Base-by-base conservation (phyloP, 371 early-diverging fungal species). In the Mortierella sp. region DNA sequence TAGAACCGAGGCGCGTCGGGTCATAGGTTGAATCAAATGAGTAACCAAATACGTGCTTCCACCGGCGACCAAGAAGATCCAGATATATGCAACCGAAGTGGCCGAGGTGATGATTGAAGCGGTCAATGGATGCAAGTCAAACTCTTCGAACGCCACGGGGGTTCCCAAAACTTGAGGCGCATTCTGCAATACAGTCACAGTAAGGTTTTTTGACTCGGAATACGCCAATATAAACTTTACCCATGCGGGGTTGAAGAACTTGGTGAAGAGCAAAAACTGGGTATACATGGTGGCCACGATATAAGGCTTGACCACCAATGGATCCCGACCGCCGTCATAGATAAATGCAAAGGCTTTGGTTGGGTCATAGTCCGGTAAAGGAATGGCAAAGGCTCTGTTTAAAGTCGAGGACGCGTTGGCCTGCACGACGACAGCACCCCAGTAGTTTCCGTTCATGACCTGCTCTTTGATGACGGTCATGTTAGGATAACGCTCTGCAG, bases 51-150 rank as follows among this genome's bases (percentile, higher is more conserved):
- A 79, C 7, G 79, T 79, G 35, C 70, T 70, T 54, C 79, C 79
- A 5, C 79, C 79, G 0, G 79, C 79, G 12, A 79, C 61, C 56
- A 79, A 60, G 19, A 79, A 79, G 28, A 79, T 73, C 79, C 79
- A 79, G 49, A 79, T 79, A 23, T 79, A 79, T 23, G 79, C 79
- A 23, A 79, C 79, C 3, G 79, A 55, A 2, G 79, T 79, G 0
- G 79, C 79, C 0, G 79, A 79, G 0, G 74, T 66, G 42, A 79
- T 66, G 60, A 79, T 74, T 31, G 70, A 29, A 6, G 74, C 62
- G 32, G 79, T 70, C 3, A 53, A 9, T 1, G 79, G 74, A 32
- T 79, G 74, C 26, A 79, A n/a, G 28, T 79, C 79, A 45, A 70
- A 59, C n/a, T 79, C 79, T 22, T 73, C 68, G 56, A 79, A 79